These are phyloP conservation scores for Botryotinia narcissicola DNA, from an alignment of 2,329 filamentous ascomycete species.

Conservation along the genomic window DNA sequence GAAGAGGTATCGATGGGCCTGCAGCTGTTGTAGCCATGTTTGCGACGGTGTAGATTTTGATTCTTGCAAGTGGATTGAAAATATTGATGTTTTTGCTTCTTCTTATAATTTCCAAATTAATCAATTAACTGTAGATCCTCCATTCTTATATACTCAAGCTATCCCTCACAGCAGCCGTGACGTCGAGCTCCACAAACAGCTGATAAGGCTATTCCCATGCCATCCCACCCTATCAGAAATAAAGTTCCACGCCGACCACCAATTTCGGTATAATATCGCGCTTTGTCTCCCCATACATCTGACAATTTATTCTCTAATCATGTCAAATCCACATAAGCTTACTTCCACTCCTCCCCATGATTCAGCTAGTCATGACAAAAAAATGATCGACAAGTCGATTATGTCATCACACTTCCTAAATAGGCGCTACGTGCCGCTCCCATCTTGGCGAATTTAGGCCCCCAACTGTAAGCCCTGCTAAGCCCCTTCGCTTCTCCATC, in stretches of 20 bases:
- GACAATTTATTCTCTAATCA: neutral
- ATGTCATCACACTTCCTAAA: slow-evolving; percentile 6
- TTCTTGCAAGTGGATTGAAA: neutral
- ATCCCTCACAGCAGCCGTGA: neutral
- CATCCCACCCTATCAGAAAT: neutral
- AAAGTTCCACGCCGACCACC: neutral
- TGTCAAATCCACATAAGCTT: neutral
- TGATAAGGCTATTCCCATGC: neutral
- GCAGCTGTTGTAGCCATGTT: neutral
- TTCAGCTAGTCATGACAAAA: neutral
- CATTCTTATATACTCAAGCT: neutral
- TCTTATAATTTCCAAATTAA: too few species aligned
- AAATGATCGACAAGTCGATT: neutral
- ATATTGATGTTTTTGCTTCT: neutral
- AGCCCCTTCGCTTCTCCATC: neutral
- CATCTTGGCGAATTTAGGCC: neutral
- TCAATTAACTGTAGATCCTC: too few species aligned
- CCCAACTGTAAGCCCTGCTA: neutral
- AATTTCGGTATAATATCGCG: neutral
- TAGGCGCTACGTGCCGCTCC: neutral
- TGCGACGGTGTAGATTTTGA: neutral
- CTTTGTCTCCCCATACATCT: neutral
- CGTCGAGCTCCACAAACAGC: neutral
- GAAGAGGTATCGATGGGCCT: too few species aligned
- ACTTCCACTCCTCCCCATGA: neutral